Conservation (phyloP, 148 eudicot genomes). For the Rhododendron ovatum region DNA sequence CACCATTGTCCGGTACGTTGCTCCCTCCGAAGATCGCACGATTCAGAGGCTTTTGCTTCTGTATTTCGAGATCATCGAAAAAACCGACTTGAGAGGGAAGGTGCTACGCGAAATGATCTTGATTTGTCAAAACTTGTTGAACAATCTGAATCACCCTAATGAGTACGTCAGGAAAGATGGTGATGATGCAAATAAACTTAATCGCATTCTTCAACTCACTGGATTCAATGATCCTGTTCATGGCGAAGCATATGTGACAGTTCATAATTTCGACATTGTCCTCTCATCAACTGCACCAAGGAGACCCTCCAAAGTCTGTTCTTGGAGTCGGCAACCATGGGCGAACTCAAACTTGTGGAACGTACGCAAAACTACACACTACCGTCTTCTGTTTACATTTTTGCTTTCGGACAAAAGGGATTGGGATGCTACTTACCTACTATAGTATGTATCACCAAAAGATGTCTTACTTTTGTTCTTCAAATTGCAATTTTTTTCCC, state of each 20-base stretch:
- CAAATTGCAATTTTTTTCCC: no score
- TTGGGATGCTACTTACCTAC: no score
- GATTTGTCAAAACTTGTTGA: constrained; percentile 61
- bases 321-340: constrained; percentile 97
- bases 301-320: constrained; percentile 89
- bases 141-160: constrained; percentile 59
- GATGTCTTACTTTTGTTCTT: no score
- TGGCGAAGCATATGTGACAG: constrained; percentile 98
- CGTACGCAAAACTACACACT: constrained; percentile 92
- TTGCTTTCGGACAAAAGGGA: no score
- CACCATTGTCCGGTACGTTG: constrained; percentile 61
- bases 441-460: no score
- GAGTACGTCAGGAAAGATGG: constrained; percentile 75
- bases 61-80: constrained; percentile 61
- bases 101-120: constrained; percentile 58
- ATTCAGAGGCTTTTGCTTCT: constrained; percentile 54
- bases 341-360: constrained; percentile 97
- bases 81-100: constrained; percentile 53
- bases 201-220: constrained; percentile 90
- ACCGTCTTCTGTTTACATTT: constrained; percentile 19
- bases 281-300: constrained; percentile 87
- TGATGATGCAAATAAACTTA: constrained; percentile 81
- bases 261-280: constrained; percentile 94
- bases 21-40: constrained; percentile 64
- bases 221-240: constrained; percentile 96